phyloP scores from a whole-genome alignment of 345 rosid genomes.

The Fremontodendron californicum region DNA sequence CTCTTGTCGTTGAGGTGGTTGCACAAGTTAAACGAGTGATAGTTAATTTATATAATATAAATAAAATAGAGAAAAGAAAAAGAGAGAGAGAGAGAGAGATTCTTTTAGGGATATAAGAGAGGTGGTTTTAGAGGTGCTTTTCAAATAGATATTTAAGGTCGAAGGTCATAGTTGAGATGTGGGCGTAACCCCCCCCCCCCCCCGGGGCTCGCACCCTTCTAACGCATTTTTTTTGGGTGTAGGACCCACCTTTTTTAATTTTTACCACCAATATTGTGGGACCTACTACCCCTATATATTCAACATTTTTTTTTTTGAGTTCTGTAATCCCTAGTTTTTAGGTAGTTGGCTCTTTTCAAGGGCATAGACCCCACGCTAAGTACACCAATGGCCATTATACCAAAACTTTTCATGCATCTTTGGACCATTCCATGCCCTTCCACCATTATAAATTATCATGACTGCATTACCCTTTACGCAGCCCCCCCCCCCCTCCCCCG shows the following conservation, averaged over 20 bases:
- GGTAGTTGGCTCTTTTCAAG: slow-evolving; percentile 54
- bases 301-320: background rate
- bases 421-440: slow-evolving; percentile 37
- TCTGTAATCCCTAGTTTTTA: slow-evolving; percentile 11
- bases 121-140: slow-evolving; percentile 28
- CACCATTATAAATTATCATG: slow-evolving; percentile 71
- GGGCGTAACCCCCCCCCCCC: slow-evolving; percentile 43
- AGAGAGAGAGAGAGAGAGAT: background rate
- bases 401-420: slow-evolving; percentile 44
- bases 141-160: slow-evolving; percentile 60
- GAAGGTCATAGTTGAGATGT: slow-evolving; percentile 57
- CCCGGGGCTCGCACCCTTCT: slow-evolving; percentile 22
- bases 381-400: slow-evolving; percentile 39
- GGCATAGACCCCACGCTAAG: slow-evolving; percentile 40
- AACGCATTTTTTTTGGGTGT: slow-evolving; percentile 4
- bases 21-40: slow-evolving; percentile 38
- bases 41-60: background rate
- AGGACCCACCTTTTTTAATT: slow-evolving; percentile 9
- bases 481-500: background rate
- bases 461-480: slow-evolving; percentile 54
- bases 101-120: no score
- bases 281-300: background rate
- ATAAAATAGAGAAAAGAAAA: background rate
- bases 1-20: slow-evolving; percentile 50
- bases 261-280: slow-evolving; percentile 25